Conservation (phyloP, 164 flowering plant genomes). For the Santalum album region DNA sequence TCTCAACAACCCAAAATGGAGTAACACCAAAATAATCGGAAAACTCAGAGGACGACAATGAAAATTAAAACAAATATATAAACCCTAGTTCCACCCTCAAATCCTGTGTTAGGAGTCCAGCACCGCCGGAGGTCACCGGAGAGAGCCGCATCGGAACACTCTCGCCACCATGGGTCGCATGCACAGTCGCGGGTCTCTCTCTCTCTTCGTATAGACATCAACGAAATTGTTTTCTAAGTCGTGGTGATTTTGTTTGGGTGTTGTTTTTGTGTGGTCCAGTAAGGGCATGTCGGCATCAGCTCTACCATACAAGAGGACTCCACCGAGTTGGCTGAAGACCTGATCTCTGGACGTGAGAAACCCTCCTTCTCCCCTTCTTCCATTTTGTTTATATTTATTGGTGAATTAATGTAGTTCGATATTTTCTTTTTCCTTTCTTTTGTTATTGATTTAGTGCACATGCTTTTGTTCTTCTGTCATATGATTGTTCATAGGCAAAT, state of each 20-base stretch:
- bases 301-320: slow-evolving; percentile 41
- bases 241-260: background rate
- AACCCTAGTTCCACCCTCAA: no score
- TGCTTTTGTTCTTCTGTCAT: no score
- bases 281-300: slow-evolving; percentile 50
- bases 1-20: no score
- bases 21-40: no score
- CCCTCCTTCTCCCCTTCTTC: background rate
- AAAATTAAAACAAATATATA: no score
- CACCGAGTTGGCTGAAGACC: slow-evolving; percentile 43
- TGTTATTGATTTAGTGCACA: no score
- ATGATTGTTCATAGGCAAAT: no score
- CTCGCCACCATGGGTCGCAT: slow-evolving; percentile 33
- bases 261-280: slow-evolving; percentile 10
- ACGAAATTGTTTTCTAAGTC: no score
- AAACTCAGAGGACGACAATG: no score
- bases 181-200: slow-evolving; percentile 31
- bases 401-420: no score
- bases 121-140: background rate
- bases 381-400: background rate
- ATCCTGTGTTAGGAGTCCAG: no score
- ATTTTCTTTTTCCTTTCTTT: no score
- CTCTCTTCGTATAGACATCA: background rate
- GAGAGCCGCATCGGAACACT: background rate
- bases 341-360: slow-evolving; percentile 31